Evolutionary conservation across 148 eudicot species (phyloP).

Genomic region (Simmondsia chinensis): DNA sequence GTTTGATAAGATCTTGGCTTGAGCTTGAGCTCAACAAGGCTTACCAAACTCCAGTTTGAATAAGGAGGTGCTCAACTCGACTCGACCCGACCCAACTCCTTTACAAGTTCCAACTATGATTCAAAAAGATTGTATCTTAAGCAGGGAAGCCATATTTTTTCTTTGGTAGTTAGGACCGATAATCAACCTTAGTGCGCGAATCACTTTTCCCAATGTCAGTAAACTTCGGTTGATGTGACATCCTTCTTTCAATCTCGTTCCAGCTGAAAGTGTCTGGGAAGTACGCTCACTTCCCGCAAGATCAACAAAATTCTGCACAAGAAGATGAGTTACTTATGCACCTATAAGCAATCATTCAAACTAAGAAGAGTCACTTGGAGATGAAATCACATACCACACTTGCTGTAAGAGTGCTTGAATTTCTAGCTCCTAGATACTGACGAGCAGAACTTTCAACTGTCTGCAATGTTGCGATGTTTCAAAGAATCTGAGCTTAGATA

Average conservation of each 20-base stretch:
- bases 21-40: no score
- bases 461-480: constrained; percentile 10
- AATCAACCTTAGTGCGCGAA: constrained; percentile 74
- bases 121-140: no score
- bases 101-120: no score
- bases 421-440: constrained; percentile 32
- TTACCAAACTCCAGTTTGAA: no score
- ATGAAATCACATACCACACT: constrained; percentile 53
- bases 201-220: constrained; percentile 78
- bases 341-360: no score
- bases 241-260: constrained; percentile 85
- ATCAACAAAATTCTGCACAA: constrained; percentile 80
- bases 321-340: not conserved
- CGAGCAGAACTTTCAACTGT: constrained; percentile 75
- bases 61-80: no score
- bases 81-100: no score
- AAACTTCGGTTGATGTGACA: constrained; percentile 86
- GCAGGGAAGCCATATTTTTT: not conserved
- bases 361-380: no score
- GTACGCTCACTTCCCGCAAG: constrained; percentile 99
- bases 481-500: no score
- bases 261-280: constrained; percentile 74
- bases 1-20: no score
- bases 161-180: not conserved
- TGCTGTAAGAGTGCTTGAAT: constrained; percentile 68